Percentiles rank a stretch among this genome's conserved stretches.
These are phyloP conservation scores for Camellia lanceoleosa DNA, from an alignment of 148 eudicot genomes.

Conservation along the genomic window DNA sequence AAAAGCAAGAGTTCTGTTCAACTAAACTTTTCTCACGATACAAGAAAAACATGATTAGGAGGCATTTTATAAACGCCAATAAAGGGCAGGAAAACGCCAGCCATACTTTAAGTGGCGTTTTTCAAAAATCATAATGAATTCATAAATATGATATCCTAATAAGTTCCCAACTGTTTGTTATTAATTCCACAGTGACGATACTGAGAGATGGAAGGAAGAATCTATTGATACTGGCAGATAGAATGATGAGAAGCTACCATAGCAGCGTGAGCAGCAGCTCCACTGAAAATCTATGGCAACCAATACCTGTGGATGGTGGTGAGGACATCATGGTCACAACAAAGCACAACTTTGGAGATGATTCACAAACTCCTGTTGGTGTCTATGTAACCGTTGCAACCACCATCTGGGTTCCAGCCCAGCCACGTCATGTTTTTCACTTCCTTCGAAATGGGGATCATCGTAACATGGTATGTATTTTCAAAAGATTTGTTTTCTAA, in stretches of 20 bases:
- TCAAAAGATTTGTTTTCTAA: too few species aligned
- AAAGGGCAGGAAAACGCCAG: too few species aligned
- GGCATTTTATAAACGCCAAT: too few species aligned
- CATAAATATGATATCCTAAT: not conserved
- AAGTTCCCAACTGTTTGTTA: not conserved
- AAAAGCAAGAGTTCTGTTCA: too few species aligned
- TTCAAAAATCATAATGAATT: too few species aligned
- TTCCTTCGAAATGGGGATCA: constrained; percentile 30
- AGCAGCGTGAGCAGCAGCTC: constrained; percentile 27
- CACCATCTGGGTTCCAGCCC: constrained; percentile 35
- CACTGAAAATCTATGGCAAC: constrained; percentile 30
- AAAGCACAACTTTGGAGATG: constrained; percentile 18
- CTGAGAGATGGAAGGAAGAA: constrained; percentile 24
- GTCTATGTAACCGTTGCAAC: constrained; percentile 32
- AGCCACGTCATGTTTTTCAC: constrained; percentile 26
- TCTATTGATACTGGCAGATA: constrained; percentile 37
- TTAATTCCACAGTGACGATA: not conserved
- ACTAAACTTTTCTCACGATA: too few species aligned
- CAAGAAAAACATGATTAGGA: too few species aligned
- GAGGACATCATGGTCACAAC: constrained; percentile 40
- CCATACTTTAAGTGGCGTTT: too few species aligned
- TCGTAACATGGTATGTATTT: constrained; percentile 34
- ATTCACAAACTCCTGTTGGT: constrained; percentile 28
- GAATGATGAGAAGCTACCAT: constrained; percentile 44
- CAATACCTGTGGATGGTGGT: constrained; percentile 28